Base-by-base conservation (phyloP, 768 basidiomycete species). In the Termitomyces sp. region DNA sequence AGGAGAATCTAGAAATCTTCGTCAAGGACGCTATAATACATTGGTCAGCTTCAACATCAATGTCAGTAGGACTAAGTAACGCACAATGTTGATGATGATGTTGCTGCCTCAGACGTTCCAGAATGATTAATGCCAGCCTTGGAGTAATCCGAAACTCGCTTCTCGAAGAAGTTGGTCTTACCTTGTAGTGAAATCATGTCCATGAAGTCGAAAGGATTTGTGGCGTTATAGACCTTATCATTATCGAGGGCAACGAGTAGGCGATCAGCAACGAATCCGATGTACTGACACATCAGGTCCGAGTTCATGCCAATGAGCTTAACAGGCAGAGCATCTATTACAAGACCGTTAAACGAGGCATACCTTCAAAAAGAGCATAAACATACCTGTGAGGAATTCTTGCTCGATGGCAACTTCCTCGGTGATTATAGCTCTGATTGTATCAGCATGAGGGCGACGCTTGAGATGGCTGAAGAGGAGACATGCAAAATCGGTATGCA, bases 131-230 rank as follows among this genome's bases (percentile, higher is more conserved):
- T 80, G 43, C 81, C 77, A 4, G 89, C 88, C 65, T 83, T 88
- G 5, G 86, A 78, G 65, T 91, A 91, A 32, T 91, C 89, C 2
- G 92, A 94, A 3, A 97, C 95, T 0, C 94, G 83, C 73, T 94
- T 94, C 77, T 96, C 94, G 69, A 95, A 97, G 73, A 97, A 97
- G 74, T 97, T 95, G 33, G 94, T 92, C 79, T 98, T 98, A 62
- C 95, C 95, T 95, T n/a, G n/a, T n/a, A n/a, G n/a, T n/a, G n/a
- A n/a, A n/a, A n/a, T n/a, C n/a, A n/a, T n/a, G n/a, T n/a, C 92
- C 92, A 94, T 94, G 68, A 94, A 94, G 70, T 94, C 90, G 71
- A 91, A 90, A 6, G 94, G 95, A 69, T 97, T 97, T 18, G 83
- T 74, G 1, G 77, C 72, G 60, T 86, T 78, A 76, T 92, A 97